phyloP scores from a whole-genome alignment of 257 asterid genomes.

The Cordia subcordata region DNA sequence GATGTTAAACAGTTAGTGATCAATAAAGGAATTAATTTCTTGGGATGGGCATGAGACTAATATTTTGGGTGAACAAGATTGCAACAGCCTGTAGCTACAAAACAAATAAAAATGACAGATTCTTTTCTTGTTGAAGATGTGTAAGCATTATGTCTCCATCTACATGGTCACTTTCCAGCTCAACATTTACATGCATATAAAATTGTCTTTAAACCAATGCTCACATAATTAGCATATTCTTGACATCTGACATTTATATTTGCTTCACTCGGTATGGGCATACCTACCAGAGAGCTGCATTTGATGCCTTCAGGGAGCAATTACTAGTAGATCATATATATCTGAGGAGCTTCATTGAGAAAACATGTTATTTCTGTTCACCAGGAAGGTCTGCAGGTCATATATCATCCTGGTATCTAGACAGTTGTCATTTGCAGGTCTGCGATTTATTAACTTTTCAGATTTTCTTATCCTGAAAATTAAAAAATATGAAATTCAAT shows the following conservation, averaged over 20 bases:
- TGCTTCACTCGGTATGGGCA: neutral
- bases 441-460: slow-evolving; percentile 2
- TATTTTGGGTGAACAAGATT: too few relatives aligned
- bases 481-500: slow-evolving; percentile 4
- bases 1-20: neutral
- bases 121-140: neutral
- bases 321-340: slow-evolving; percentile 4
- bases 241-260: neutral
- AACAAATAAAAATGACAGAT: neutral
- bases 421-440: slow-evolving; percentile 20
- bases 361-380: neutral
- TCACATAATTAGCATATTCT: neutral
- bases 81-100: neutral
- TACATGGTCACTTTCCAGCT: neutral
- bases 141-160: too few relatives aligned
- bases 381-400: slow-evolving; percentile 8
- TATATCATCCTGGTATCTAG: slow-evolving; percentile 3
- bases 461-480: slow-evolving; percentile 17
- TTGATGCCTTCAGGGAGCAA: slow-evolving; percentile 9
- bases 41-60: neutral
- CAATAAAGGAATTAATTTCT: too few relatives aligned
- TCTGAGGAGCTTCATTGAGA: neutral
- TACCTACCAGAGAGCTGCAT: neutral
- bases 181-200: neutral
- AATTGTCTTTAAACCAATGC: neutral